Conservation (phyloP, 805 yeast species). For the Candida chauliodis region DNA sequence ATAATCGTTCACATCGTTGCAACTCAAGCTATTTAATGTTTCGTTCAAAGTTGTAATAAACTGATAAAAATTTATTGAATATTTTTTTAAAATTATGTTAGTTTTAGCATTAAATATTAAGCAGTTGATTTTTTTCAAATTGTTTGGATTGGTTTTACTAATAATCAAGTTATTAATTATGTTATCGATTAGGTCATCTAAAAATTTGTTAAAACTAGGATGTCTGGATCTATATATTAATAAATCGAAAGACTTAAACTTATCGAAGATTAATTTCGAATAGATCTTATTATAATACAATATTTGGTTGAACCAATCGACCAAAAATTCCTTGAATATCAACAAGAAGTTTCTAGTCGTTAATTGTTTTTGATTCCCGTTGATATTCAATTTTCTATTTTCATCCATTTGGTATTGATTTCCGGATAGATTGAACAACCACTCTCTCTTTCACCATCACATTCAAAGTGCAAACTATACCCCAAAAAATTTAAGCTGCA, state of each 20-base stretch:
- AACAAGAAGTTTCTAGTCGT: constrained; percentile 20
- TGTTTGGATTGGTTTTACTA: constrained; percentile 12
- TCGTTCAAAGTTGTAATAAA: constrained; percentile 20
- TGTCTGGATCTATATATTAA: constrained; percentile 42
- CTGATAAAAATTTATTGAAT: constrained; percentile 32
- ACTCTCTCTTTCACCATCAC: too few relatives aligned
- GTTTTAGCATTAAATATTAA: constrained; percentile 30
- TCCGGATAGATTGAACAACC: too few relatives aligned
- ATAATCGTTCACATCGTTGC: constrained; percentile 17
- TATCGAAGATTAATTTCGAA: constrained; percentile 46
- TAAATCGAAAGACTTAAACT: constrained; percentile 39
- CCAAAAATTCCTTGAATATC: constrained; percentile 46
- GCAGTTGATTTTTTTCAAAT: constrained; percentile 32
- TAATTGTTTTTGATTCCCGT: not conserved
- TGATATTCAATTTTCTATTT: not conserved
- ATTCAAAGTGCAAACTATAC: too few relatives aligned
- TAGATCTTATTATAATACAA: constrained; percentile 53
- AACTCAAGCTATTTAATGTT: constrained; percentile 5
- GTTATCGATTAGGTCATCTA: constrained; percentile 33
- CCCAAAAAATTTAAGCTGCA: too few relatives aligned
- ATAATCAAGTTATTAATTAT: constrained; percentile 16
- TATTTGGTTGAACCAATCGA: constrained; percentile 51
- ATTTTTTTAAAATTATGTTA: constrained; percentile 34
- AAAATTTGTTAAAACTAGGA: constrained; percentile 44
- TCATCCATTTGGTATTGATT: not conserved